Percentiles rank a stretch among this genome's conserved stretches.
phyloP scores from a whole-genome alignment of 306 rosid genomes.

The Albizia julibrissin region DNA sequence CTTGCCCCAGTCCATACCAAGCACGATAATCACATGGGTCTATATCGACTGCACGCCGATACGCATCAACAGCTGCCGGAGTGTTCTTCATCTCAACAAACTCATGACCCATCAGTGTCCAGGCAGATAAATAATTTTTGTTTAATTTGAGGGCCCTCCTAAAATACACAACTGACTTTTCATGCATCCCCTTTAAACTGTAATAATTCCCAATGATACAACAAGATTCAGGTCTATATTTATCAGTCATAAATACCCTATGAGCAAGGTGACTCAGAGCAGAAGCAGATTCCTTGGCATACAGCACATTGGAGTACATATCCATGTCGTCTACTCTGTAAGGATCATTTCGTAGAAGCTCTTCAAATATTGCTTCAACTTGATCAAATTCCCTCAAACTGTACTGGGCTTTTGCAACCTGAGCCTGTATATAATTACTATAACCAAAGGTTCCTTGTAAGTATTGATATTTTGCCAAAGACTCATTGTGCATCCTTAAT shows the following conservation, averaged over 20 bases:
- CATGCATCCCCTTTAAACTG: slow-evolving; percentile 96
- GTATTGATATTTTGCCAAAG: slow-evolving; percentile 72
- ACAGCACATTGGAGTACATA: slow-evolving; percentile 97
- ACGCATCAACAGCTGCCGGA: slow-evolving; percentile 97
- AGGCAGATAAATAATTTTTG: slow-evolving; percentile 88
- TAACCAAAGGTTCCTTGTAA: slow-evolving; percentile 73
- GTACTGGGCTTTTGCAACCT: slow-evolving; percentile 91
- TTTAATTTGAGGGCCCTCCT: slow-evolving; percentile 94
- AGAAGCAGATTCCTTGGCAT: slow-evolving; percentile 84
- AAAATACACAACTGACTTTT: slow-evolving; percentile 90
- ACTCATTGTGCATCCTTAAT: slow-evolving; percentile 85
- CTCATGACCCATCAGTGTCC: slow-evolving; percentile 99
- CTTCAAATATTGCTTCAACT: slow-evolving; percentile 96
- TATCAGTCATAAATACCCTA: slow-evolving; percentile 89
- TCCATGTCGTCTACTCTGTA: slow-evolving; percentile 98
- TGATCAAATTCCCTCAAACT: slow-evolving; percentile 91
- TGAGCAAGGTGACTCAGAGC: slow-evolving; percentile 97
- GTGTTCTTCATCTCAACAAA: slow-evolving; percentile 98
- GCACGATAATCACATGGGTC: slow-evolving; percentile 92
- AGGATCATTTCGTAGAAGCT: slow-evolving; percentile 89
- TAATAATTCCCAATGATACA: slow-evolving; percentile 97
- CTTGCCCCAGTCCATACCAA: slow-evolving; percentile 99
- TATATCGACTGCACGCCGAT: slow-evolving; percentile 94
- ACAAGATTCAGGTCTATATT: slow-evolving; percentile 97
- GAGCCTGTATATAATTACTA: slow-evolving; percentile 93